These are phyloP conservation scores for Chimonanthus salicifolius DNA, from an alignment of 164 flowering plant species.

Conservation along the genomic window DNA sequence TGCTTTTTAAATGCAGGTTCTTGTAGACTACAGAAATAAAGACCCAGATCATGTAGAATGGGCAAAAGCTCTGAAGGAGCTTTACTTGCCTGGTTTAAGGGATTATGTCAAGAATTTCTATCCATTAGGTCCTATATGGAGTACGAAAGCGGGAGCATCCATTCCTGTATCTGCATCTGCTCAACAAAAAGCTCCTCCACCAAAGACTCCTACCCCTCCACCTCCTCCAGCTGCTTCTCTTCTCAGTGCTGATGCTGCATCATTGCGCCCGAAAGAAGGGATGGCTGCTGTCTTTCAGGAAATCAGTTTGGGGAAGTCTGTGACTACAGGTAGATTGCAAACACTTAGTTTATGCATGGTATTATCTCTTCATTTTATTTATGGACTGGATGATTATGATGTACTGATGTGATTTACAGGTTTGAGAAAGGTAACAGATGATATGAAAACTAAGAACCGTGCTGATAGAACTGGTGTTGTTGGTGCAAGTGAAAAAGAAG, in stretches of 20 bases:
- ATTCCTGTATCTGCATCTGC: constrained; percentile 25
- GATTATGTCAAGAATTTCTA: constrained; percentile 79
- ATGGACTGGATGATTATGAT: not conserved
- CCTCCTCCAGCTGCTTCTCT: constrained; percentile 84
- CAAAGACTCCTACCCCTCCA: constrained; percentile 76
- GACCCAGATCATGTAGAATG: constrained; percentile 93
- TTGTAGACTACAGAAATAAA: constrained; percentile 77
- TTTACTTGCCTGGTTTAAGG: constrained; percentile 82
- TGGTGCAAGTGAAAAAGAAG: constrained; percentile 45
- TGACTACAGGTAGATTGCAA: constrained; percentile 54
- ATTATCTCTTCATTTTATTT: constrained; percentile 2
- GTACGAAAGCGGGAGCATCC: constrained; percentile 40
- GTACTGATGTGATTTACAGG: constrained; percentile 25
- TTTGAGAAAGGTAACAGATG: constrained; percentile 60
- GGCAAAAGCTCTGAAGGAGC: constrained; percentile 95
- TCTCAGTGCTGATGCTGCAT: constrained; percentile 53
- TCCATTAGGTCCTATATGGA: constrained; percentile 93
- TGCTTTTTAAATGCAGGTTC: constrained; percentile 42
- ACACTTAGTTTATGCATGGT: not conserved
- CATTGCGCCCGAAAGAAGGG: constrained; percentile 72
- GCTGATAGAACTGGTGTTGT: constrained; percentile 72
- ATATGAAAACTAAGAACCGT: constrained; percentile 95
- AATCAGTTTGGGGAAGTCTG: constrained; percentile 63
- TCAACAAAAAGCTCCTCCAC: constrained; percentile 51
- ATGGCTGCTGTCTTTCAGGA: constrained; percentile 96